Conservation (phyloP, 1,284 basidiomycete genomes). For the Ustilago hordei region DNA sequence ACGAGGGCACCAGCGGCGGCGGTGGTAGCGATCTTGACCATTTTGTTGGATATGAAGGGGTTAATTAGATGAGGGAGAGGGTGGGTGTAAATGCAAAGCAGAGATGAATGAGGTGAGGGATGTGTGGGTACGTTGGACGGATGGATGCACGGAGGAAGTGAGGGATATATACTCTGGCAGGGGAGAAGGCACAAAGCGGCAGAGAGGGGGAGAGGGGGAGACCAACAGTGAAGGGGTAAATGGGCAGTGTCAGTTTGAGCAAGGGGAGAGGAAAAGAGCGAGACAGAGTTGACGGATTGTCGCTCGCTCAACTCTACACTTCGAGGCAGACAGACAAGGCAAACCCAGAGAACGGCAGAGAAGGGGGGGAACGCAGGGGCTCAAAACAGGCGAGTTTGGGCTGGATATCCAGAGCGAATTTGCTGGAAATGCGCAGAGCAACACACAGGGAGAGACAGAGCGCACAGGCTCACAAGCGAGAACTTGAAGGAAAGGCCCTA, state of each 20-base stretch:
- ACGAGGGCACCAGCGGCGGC: conserved; percentile 50
- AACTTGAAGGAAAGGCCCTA: conserved; percentile 10
- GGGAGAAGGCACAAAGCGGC: conserved; percentile 4
- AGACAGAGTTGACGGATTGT: conserved; percentile 1
- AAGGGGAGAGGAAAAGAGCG: neutral
- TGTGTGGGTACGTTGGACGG: conserved; percentile 3
- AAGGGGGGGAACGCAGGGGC: neutral
- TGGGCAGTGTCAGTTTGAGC: neutral
- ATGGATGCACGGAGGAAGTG: conserved; percentile 14
- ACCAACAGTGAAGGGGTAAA: neutral
- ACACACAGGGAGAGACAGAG: no score
- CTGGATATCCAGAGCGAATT: conserved; percentile 15
- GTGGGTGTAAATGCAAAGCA: conserved; percentile 9
- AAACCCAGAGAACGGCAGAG: neutral
- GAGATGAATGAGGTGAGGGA: conserved; percentile 9
- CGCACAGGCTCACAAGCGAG: conserved; percentile 24
- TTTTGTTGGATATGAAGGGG: conserved; percentile 23
- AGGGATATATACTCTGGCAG: conserved; percentile 30
- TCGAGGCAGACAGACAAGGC: neutral
- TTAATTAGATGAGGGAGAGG: conserved; percentile 6
- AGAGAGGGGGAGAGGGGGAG: neutral
- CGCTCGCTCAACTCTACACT: conserved; percentile 15
- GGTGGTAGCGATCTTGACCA: conserved; percentile 52
- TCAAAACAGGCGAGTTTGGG: conserved; percentile 21
- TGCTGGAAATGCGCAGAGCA: conserved; percentile 22